Conservation (phyloP, 306 rosid genomes). For the Fagus crenata region DNA sequence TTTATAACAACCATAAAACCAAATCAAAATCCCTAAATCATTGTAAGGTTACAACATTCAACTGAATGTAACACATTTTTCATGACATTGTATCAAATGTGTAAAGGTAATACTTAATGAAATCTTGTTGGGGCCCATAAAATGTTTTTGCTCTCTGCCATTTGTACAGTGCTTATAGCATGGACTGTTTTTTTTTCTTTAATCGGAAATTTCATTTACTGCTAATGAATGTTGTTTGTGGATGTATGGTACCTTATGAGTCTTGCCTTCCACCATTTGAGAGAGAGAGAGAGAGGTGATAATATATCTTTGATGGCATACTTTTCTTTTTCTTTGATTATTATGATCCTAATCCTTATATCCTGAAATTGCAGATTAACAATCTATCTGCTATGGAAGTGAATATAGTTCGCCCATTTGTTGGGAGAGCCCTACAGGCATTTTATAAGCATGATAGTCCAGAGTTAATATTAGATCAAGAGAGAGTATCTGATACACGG, state of each 20-base stretch:
- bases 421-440: slow-evolving; percentile 84
- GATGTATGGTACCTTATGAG: not conserved
- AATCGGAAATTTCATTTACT: not conserved
- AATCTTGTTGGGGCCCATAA: not conserved
- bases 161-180: not conserved
- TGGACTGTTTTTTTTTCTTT: not conserved
- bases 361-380: slow-evolving; percentile 57
- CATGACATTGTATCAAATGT: not conserved
- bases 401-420: slow-evolving; percentile 90
- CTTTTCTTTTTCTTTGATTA: slow-evolving; percentile 10
- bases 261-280: not conserved
- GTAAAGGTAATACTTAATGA: not conserved
- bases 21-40: not conserved
- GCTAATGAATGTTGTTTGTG: not conserved
- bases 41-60: not conserved
- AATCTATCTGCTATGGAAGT: slow-evolving; percentile 97
- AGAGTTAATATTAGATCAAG: slow-evolving; percentile 81
- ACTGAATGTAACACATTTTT: not conserved
- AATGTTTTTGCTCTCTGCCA: not conserved
- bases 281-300: not conserved
- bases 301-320: slow-evolving; percentile 11
- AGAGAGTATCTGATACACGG: slow-evolving; percentile 60
- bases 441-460: slow-evolving; percentile 90
- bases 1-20: not conserved
- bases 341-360: slow-evolving; percentile 19